Evolutionary conservation across 495 filamentous ascomycete genomes (phyloP), one percentile per base, ranked within the genome.

Genomic region (Xylaria flabelliformis): DNA sequence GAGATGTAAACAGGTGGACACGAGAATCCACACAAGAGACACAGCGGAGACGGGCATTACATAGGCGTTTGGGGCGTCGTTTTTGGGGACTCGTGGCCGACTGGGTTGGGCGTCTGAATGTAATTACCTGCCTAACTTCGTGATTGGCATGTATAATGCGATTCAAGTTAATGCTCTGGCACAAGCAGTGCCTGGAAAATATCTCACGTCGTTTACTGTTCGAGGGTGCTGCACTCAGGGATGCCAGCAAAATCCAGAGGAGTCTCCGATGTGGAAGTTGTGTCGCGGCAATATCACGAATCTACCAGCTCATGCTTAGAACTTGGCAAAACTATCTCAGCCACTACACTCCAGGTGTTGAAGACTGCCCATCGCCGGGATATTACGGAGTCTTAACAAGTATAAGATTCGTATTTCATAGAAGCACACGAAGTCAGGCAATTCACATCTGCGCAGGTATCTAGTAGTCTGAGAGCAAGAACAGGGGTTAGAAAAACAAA

Each of bases 1-100:
- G 44, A 9, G 17, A 51, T 17, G n/a, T 41, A 26, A 29, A 55
- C 19, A 48, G 63, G 50, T 6, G n/a, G 44, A 56, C 21, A 34
- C 12, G 50, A 56, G 1, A 24, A 26, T 15, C 9, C 42, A 24
- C n/a, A 17, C 34, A 70, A 29, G 15, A 4, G 6, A 63, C 29
- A n/a, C 32, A n/a, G n/a, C 15, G 1, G 17, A 62, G 61, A 26
- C 67, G 39, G 78, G 78, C 78, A 79, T 79, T 74, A 61, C 64
- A 71, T 64, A 66, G 74, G 79, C 69, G 76, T 74, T 82, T 74
- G 73, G 70, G 75, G 79, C 59, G 79, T 75, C 78, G 46, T 64
- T 76, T 55, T 64, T 69, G 70, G 61, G 69, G 26, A 58, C 13
- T 19, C 1, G 50, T 12, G 44, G 19, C 32, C 13, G 21, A 67